Evolutionary conservation across 768 basidiomycete species (phyloP).

Genomic region (Russula emetica): DNA sequence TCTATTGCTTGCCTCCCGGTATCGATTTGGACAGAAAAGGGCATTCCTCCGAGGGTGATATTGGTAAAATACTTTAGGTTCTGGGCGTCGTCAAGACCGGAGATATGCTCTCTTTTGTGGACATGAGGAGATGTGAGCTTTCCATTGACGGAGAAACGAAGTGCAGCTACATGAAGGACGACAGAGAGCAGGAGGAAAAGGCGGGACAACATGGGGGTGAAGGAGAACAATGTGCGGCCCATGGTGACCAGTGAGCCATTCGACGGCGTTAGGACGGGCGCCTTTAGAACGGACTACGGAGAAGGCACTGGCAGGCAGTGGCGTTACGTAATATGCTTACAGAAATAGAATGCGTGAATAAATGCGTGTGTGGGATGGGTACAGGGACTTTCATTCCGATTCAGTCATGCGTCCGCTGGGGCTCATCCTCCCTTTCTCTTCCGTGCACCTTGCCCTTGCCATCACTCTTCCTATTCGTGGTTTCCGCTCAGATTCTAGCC

Average conservation of each 20-base stretch:
- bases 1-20: conserved; percentile 41
- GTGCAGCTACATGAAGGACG: conserved; percentile 11
- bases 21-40: conserved; percentile 40
- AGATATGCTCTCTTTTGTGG: conserved; percentile 32
- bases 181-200: not conserved
- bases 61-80: conserved; percentile 40
- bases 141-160: conserved; percentile 13
- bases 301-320: too few species aligned
- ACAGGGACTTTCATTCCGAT: too few species aligned
- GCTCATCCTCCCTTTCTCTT: conserved; percentile 8
- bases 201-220: not conserved
- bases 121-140: conserved; percentile 10
- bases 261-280: too few species aligned
- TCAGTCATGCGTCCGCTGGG: conserved; percentile 17
- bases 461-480: conserved; percentile 18
- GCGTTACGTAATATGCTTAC: too few species aligned
- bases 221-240: not conserved
- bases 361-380: too few species aligned
- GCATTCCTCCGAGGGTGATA: conserved; percentile 38
- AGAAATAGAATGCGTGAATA: too few species aligned
- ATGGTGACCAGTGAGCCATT: not conserved
- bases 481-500: not conserved
- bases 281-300: too few species aligned
- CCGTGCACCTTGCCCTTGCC: conserved; percentile 18
- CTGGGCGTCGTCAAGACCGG: conserved; percentile 31